Evolutionary conservation across 768 basidiomycete species (phyloP), one percentile per base, ranked within the genome.

Genomic region (Pulveroboletus sp.): DNA sequence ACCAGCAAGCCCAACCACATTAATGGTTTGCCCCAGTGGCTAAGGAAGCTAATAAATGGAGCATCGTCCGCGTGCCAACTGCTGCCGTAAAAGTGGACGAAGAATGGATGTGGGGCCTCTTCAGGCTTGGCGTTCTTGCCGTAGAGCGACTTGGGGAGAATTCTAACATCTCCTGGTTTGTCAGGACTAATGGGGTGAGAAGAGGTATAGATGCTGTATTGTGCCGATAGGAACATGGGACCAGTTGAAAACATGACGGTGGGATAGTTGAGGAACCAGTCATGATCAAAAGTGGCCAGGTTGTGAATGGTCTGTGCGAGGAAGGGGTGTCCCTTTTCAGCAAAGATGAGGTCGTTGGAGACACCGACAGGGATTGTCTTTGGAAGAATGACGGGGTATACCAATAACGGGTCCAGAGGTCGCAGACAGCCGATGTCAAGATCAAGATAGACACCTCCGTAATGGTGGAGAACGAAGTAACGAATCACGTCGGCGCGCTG

Each of bases 221-320:
- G 92, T 3, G 86, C 84, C 1, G 94, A 97, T 12, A 99, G 73
- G 71, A 97, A 99, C 96, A 99, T 99, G 61, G 96, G 96, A 1
- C 95, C 95, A 0, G 96, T 99, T 45, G 93, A 93, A 72, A 99
- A 99, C 96, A 99, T 99, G 74, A 99, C 96, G 23, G 96, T 99
- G 27, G 96, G 96, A 60, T 99, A 99, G 70, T 98, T 96, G 64
- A 94, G 82, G 46, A 96, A 68, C 85, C 91, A 99, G 45, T 83
- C 81, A 67, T 95, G 91, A 71, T 98, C 91, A 65, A 95, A 99
- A 19, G 85, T 84, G 61, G 83, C 77, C 51, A 97, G 81, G 65
- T 88, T 91, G 72, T 94, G 88, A 56, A 97, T 94, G 43, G 91
- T 89, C 69, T 94, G 89, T 32, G 86, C 85, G 73, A 98, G 77